These are phyloP conservation scores for Aureobasidium sp. DNA, from an alignment of 2,329 filamentous ascomycete species.

Conservation along the genomic window DNA sequence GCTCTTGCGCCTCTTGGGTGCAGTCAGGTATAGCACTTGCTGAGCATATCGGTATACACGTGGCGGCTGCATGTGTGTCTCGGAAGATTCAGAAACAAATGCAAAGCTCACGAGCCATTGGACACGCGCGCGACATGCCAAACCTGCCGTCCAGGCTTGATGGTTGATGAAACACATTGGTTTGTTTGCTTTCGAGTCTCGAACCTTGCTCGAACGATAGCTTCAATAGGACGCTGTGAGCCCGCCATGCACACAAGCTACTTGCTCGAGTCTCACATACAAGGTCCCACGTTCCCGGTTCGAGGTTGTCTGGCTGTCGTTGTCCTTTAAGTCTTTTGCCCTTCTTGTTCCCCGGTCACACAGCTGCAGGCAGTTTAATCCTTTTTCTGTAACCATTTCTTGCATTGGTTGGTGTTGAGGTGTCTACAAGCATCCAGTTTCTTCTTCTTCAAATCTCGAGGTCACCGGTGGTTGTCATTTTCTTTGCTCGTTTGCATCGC, in stretches of 20 bases:
- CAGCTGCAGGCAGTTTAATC: slow-evolving; percentile 9
- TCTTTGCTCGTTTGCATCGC: slow-evolving; percentile 7
- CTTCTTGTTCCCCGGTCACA: slow-evolving; percentile 4
- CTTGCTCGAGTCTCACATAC: neutral
- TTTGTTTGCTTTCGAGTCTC: slow-evolving; percentile 4
- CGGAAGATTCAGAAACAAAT: neutral
- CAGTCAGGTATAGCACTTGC: neutral
- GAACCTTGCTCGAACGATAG: neutral
- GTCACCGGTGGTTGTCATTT: neutral
- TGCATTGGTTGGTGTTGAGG: neutral
- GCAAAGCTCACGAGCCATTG: neutral
- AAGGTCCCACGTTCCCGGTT: neutral
- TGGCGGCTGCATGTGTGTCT: neutral
- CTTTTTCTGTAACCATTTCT: neutral
- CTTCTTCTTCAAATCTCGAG: neutral
- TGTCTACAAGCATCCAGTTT: neutral
- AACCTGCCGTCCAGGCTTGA: neutral
- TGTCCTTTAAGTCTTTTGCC: neutral
- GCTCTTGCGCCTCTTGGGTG: neutral
- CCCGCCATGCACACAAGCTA: neutral
- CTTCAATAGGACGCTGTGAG: neutral
- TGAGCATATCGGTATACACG: neutral
- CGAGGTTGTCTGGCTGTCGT: neutral
- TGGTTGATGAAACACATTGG: slow-evolving; percentile 4
- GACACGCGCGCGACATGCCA: neutral